phyloP scores from a whole-genome alignment of 2,329 filamentous ascomycete species.

The Leptographium galeiforme region DNA sequence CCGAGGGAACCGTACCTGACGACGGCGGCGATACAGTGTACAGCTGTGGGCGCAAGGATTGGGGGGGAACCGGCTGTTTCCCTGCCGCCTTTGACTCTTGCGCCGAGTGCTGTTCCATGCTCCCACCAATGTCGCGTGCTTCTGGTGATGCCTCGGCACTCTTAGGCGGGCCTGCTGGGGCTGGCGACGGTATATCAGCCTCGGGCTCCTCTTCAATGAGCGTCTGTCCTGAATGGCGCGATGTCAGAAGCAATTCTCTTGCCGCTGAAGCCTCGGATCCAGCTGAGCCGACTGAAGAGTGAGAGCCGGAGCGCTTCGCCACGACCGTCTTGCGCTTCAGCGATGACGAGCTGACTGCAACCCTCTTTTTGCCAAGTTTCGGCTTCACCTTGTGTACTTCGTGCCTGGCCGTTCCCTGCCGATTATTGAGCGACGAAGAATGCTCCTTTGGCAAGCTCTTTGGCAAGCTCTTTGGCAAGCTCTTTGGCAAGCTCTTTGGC shows the following conservation, averaged over 20 bases:
- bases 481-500: no score
- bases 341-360: slow-evolving; percentile 28
- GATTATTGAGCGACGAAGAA: no score
- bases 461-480: no score
- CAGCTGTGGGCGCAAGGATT: not conserved
- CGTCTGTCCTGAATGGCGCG: not conserved
- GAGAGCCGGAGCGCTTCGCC: slow-evolving; percentile 33
- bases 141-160: not conserved
- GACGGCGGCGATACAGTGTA: not conserved
- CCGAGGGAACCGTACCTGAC: not conserved
- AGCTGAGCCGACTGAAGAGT: slow-evolving; percentile 24
- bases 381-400: not conserved
- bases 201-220: slow-evolving; percentile 3
- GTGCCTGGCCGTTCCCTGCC: not conserved
- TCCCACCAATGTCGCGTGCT: not conserved
- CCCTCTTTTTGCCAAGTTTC: slow-evolving; percentile 17
- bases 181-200: not conserved
- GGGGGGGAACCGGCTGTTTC: slow-evolving; percentile 20
- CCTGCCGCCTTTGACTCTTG: slow-evolving; percentile 30
- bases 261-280: slow-evolving; percentile 17
- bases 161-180: not conserved
- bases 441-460: no score
- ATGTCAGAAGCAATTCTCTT: slow-evolving; percentile 4
- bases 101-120: not conserved
- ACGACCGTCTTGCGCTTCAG: slow-evolving; percentile 33